phyloP scores from a whole-genome alignment of 176 grass and related monocot species.

The Oryza meridionalis region DNA sequence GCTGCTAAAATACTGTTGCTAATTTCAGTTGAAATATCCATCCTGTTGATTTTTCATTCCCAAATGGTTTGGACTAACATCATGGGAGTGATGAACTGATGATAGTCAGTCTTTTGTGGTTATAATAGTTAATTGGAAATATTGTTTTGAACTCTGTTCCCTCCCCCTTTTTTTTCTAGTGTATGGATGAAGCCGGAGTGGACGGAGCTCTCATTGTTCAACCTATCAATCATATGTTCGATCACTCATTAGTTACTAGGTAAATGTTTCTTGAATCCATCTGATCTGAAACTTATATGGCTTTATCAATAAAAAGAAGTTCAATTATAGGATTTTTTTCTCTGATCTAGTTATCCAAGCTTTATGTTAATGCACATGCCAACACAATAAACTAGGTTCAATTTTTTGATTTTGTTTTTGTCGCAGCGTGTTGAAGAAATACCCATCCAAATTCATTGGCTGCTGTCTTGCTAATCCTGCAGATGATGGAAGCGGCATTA shows the following conservation, averaged over 20 bases:
- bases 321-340: neutral
- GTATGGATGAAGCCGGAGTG: conserved; percentile 82
- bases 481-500: conserved; percentile 75
- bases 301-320: neutral
- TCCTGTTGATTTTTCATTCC: neutral
- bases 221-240: conserved; percentile 90
- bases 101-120: no score
- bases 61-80: neutral
- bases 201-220: conserved; percentile 88
- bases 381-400: neutral
- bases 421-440: conserved; percentile 78
- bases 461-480: conserved; percentile 93
- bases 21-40: neutral
- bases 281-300: conserved; percentile 5
- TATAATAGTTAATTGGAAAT: neutral
- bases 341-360: neutral
- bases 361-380: neutral
- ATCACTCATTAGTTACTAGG: conserved; percentile 85
- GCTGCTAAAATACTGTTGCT: no score
- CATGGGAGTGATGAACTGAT: neutral
- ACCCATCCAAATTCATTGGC: conserved; percentile 86
- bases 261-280: conserved; percentile 14
- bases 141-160: neutral
- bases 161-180: conserved; percentile 40
- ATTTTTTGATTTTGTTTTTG: conserved; percentile 3